Evolutionary conservation across 1,139 yeast genomes (phyloP).

Genomic region (Entelexis paramagnoliae): DNA sequence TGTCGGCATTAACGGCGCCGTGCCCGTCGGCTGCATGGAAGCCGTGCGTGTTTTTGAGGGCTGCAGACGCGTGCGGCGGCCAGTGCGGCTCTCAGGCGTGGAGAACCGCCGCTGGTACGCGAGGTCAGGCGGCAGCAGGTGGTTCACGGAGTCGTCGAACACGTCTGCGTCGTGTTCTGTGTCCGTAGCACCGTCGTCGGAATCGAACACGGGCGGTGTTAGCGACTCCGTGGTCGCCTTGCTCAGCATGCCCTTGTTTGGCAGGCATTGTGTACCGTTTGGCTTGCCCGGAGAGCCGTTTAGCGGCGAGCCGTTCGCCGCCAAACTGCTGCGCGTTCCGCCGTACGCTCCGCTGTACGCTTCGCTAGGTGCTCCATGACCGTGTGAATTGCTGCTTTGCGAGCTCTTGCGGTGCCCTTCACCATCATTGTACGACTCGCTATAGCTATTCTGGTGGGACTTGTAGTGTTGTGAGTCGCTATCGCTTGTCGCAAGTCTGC

Average conservation of each 20-base stretch:
- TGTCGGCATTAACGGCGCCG: neutral
- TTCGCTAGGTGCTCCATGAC: no score
- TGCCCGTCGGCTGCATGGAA: slow-evolving; percentile 9
- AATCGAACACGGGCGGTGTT: slow-evolving; percentile 14
- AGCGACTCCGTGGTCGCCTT: neutral
- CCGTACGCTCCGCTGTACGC: no score
- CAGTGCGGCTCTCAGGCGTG: slow-evolving; percentile 7
- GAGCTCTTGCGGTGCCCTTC: no score
- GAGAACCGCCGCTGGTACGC: slow-evolving; percentile 14
- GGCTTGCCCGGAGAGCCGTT: neutral
- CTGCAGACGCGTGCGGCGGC: neutral
- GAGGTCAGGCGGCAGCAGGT: neutral
- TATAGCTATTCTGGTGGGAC: no score
- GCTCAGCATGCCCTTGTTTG: neutral
- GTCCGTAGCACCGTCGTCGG: slow-evolving; percentile 12
- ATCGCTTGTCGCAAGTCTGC: no score
- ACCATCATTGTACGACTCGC: no score
- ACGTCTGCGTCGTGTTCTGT: slow-evolving; percentile 1
- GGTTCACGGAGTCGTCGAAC: neutral
- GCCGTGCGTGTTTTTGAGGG: slow-evolving; percentile 9
- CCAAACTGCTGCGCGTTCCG: no score
- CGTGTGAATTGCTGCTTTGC: no score
- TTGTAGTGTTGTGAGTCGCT: no score
- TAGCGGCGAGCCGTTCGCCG: neutral
- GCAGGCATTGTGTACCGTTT: neutral